phyloP scores from a whole-genome alignment of 371 early-diverging fungal genomes.

The Rhizomucor pusillus region DNA sequence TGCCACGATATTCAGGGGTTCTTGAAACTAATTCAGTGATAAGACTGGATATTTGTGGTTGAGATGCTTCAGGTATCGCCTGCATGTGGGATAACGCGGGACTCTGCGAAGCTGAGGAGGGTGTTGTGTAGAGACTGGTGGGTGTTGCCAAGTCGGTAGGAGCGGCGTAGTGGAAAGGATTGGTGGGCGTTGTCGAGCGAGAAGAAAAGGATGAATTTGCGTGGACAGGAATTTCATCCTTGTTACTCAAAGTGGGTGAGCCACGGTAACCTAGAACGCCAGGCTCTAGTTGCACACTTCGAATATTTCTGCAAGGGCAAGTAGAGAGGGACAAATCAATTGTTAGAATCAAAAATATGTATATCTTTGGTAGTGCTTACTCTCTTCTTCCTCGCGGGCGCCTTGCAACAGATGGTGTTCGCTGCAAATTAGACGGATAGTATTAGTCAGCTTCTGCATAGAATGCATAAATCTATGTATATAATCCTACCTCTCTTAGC shows the following conservation, averaged over 20 bases:
- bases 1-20: conserved; percentile 1
- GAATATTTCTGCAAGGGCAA: conserved; percentile 12
- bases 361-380: conserved; percentile 12
- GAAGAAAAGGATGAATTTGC: conserved; percentile 6
- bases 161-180: conserved; percentile 21
- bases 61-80: conserved; percentile 10
- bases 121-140: conserved; percentile 7
- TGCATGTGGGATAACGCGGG: conserved; percentile 14
- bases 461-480: background rate
- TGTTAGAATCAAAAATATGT: background rate
- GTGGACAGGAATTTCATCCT: conserved; percentile 3
- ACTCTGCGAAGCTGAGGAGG: conserved; percentile 12
- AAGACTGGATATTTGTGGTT: conserved; percentile 15
- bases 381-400: conserved; percentile 41
- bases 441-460: too few species aligned
- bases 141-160: conserved; percentile 16
- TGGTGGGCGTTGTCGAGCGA: conserved; percentile 14
- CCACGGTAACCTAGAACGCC: background rate
- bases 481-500: conserved; percentile 17
- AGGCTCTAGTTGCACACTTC: conserved; percentile 15
- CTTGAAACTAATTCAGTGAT: conserved; percentile 11
- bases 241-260: background rate
- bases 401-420: conserved; percentile 19
- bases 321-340: background rate
- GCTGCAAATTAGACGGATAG: too few species aligned